phyloP scores from a whole-genome alignment of 148 eudicot genomes.

The Vaccinium myrtillus region DNA sequence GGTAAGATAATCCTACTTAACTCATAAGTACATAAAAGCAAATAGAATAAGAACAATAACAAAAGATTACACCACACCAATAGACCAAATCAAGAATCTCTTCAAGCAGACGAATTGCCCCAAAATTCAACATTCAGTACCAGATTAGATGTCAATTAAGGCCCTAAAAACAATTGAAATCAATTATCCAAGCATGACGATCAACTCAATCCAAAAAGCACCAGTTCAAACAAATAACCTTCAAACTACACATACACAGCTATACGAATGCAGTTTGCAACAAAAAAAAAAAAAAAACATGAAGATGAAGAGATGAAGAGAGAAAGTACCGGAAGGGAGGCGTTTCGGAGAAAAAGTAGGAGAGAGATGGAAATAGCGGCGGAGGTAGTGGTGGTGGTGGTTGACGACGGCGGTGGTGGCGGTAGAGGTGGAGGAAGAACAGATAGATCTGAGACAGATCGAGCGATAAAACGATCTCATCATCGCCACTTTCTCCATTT shows the following conservation, averaged over 20 bases:
- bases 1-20: neutral
- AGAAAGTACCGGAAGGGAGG: neutral
- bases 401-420: constrained; percentile 17
- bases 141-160: neutral
- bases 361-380: constrained; percentile 29
- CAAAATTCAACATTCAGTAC: neutral
- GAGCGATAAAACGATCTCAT: constrained; percentile 55
- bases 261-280: neutral
- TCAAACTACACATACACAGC: neutral
- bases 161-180: neutral
- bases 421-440: constrained; percentile 34
- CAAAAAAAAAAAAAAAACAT: neutral
- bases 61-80: neutral
- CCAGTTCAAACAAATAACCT: neutral
- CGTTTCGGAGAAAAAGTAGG: too few relatives aligned
- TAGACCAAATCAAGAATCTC: neutral
- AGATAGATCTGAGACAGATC: constrained; percentile 46
- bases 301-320: too few relatives aligned
- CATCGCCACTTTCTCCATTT: neutral
- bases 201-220: constrained; percentile 4
- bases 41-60: neutral
- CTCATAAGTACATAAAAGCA: neutral
- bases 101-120: neutral
- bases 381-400: constrained; percentile 27
- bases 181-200: neutral